Evolutionary conservation across 2,329 filamentous ascomycete genomes (phyloP).

Genomic region (Botryotinia calthae): DNA sequence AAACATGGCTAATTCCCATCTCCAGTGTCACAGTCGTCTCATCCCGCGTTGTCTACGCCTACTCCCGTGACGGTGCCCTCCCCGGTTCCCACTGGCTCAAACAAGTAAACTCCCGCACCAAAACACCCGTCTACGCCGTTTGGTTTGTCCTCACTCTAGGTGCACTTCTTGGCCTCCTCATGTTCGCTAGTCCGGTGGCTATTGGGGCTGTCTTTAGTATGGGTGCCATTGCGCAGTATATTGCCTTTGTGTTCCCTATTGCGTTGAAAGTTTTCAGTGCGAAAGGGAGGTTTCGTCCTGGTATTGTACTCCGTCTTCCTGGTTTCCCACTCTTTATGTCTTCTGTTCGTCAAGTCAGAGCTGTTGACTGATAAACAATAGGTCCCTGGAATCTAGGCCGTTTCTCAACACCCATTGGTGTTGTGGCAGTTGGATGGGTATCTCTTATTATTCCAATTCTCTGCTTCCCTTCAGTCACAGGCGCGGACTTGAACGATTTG

Average conservation of each 20-base stretch:
- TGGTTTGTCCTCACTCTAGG: constrained; percentile 63
- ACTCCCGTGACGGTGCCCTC: constrained; percentile 70
- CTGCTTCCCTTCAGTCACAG: constrained; percentile 59
- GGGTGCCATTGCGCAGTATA: constrained; percentile 65
- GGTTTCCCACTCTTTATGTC: rapidly evolving
- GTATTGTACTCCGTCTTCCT: constrained; percentile 34
- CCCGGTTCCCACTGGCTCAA: constrained; percentile 59
- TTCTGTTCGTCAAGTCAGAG: background rate
- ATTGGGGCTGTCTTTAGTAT: constrained; percentile 69
- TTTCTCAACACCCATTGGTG: constrained; percentile 56
- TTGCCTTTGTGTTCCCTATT: constrained; percentile 58
- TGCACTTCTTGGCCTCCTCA: constrained; percentile 58
- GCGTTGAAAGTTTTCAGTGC: constrained; percentile 59
- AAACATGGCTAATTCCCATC: rapidly evolving
- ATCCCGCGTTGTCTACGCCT: constrained; percentile 68
- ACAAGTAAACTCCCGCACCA: constrained; percentile 56
- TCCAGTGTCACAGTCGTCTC: constrained; percentile 56
- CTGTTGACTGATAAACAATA: background rate
- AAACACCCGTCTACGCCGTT: constrained; percentile 68
- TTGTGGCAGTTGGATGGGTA: constrained; percentile 57
- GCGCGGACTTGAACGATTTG: constrained; percentile 48
- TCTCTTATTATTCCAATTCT: constrained; percentile 66
- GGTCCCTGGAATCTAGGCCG: constrained; percentile 64
- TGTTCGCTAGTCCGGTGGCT: constrained; percentile 61
- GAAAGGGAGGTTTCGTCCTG: constrained; percentile 60